Base-by-base conservation (phyloP, 441 rosid species). In the Capsella rubella region DNA sequence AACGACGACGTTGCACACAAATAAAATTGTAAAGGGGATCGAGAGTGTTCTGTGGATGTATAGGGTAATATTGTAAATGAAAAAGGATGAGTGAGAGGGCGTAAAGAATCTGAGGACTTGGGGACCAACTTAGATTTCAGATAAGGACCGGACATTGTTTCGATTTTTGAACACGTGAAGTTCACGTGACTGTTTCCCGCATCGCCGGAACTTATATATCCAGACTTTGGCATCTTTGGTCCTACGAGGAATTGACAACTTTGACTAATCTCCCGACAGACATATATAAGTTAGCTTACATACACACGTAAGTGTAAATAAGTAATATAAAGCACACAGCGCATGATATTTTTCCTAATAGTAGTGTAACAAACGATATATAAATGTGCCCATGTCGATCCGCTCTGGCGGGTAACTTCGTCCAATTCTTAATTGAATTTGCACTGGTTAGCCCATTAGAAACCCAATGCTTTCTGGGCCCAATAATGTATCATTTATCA, bases 141-240 rank as follows among this genome's bases (percentile, higher is more conserved):
- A 64, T 10, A 57, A 64, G 39, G 67, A 71, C 67, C n/a, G 47
- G 39, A 58, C 67, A 43, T 27, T 62, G 67, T 43, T 64, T 21
- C 25, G 25, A 21, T 25, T 25, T 21, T 21, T 21, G 25, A 18
- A 71, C 76, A 77, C 76, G 76, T 57, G 75, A 63, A 42, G 28
- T 34, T 29, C 75, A 76, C 75, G 75, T 71, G 76, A 65, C 35
- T 57, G 55, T 70, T 77, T 77, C 76, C 76, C 67, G 54, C 67
- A 64, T 57, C 72, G 46, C 76, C 47, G 80, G 80, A 71, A 71
- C 67, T 64, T 70, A 45, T 70, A 45, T 49, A 66, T 75, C 63
- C 59, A 69, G 35, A 35, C 74, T 75, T 21, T 34, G 4, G 25
- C 67, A 35, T 39, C 16, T 62, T 62, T 70, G 58, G 78, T 29